These are phyloP conservation scores for Scleromitrula shiraiana DNA, from an alignment of 2,329 filamentous ascomycete genomes.

Conservation along the genomic window DNA sequence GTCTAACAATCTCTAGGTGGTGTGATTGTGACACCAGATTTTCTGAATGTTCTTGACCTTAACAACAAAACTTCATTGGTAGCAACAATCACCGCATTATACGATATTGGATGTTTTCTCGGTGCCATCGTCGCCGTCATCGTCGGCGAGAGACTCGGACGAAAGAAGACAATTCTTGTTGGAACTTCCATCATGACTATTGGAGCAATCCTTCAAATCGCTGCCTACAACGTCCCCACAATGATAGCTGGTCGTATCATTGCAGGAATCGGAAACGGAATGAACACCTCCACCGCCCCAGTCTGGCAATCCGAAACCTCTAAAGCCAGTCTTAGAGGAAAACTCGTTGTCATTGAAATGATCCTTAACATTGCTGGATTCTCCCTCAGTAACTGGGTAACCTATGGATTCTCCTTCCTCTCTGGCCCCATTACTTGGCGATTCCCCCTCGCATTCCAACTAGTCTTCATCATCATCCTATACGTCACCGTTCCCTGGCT, in stretches of 20 bases:
- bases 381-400: slow-evolving; percentile 10
- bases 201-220: slow-evolving; percentile 28
- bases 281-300: slow-evolving; percentile 38
- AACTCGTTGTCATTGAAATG: slow-evolving; percentile 12
- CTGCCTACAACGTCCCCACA: slow-evolving; percentile 46
- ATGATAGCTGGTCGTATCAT: slow-evolving; percentile 57
- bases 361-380: slow-evolving; percentile 9
- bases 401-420: slow-evolving; percentile 11
- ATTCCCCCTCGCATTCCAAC: slow-evolving; percentile 12
- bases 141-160: slow-evolving; percentile 32
- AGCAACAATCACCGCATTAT: slow-evolving; percentile 42
- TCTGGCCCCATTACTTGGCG: slow-evolving; percentile 6
- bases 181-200: slow-evolving; percentile 21
- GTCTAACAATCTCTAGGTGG: slow-evolving; percentile 26
- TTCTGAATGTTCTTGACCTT: slow-evolving; percentile 31
- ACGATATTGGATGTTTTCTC: slow-evolving; percentile 41
- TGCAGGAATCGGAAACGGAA: slow-evolving; percentile 67
- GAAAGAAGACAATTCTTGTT: slow-evolving; percentile 19
- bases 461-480: slow-evolving; percentile 9
- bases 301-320: slow-evolving; percentile 13
- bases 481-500: slow-evolving; percentile 18
- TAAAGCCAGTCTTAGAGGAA: slow-evolving; percentile 9
- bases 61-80: slow-evolving; percentile 9
- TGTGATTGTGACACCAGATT: slow-evolving; percentile 40
- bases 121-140: slow-evolving; percentile 31